Evolutionary conservation across 2,329 filamentous ascomycete genomes (phyloP), one percentile per base, ranked within the genome.

Genomic region (Ascochyta rabiei): DNA sequence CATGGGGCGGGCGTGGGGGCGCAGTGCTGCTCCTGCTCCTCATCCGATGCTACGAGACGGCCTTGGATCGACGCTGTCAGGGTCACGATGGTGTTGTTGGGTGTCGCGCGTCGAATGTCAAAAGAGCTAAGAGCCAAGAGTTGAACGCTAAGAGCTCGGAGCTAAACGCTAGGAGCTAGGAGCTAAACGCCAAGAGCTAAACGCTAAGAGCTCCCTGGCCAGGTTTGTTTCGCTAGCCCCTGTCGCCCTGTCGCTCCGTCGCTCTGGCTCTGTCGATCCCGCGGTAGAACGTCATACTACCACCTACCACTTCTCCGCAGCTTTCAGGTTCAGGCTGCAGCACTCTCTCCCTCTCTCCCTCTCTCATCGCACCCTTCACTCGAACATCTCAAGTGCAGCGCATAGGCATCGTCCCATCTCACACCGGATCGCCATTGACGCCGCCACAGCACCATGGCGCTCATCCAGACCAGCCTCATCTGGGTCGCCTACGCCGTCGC

Each of bases 401-500:
- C 12, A 7, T 19, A 9, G 8, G 13, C 16, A 7, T 26, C 38
- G n/a, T 40, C 38, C 12, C 38, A 40, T 9, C 23, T 13, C 21
- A 16, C 21, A n/a, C 21, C 21, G n/a, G 3, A 15, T 26, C 15
- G 19, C 26, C 0, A 19, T 33, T 24, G 24, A 34, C 13, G 16
- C 39, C 18, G 34, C 35, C 15, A 7, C 8, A 16, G 16, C 60
- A 62, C 53, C 60, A 88, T 88, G 85, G 83, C 84, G 44, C 80
- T 95, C 72, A 85, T 97, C 59, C 92, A 96, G 75, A 89, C 89
- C 50, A 91, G 90, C 70, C 83, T 98, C 63, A 98, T 98, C 76
- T 99, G 95, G 95, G 87, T 95, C 59, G 86, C 93, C 48, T 99
- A 98, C 75, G 91, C 89, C 57, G 84, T 93, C 56, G 93, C 90